Evolutionary conservation across 352 stramenopile genomes (phyloP).

Genomic region (Peronospora belbahrii): DNA sequence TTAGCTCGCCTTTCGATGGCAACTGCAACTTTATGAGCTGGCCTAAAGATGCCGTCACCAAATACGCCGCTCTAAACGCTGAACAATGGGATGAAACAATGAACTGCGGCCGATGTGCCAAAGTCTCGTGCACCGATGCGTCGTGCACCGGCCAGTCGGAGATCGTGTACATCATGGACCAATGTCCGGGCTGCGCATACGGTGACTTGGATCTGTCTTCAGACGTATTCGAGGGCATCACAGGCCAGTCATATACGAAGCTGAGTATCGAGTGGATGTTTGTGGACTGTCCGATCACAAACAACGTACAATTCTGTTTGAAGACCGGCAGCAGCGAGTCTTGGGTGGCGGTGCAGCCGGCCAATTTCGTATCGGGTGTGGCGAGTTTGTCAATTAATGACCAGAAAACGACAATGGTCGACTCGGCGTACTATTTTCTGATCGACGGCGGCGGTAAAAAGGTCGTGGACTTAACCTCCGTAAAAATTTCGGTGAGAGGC

Average conservation of each 20-base stretch:
- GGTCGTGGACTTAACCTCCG: constrained; percentile 30
- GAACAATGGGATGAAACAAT: constrained; percentile 32
- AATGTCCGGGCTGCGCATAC: constrained; percentile 42
- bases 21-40: constrained; percentile 46
- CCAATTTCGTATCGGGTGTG: constrained; percentile 47
- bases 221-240: constrained; percentile 54
- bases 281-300: constrained; percentile 45
- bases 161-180: constrained; percentile 60
- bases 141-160: constrained; percentile 34
- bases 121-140: constrained; percentile 45
- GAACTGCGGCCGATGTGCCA: constrained; percentile 41
- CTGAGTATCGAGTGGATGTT: constrained; percentile 56
- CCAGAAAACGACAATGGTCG: constrained; percentile 43
- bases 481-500: constrained; percentile 38
- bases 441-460: constrained; percentile 35
- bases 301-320: constrained; percentile 56
- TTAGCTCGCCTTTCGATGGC: constrained; percentile 21
- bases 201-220: constrained; percentile 55
- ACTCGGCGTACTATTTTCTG: constrained; percentile 62
- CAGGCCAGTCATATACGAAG: constrained; percentile 36
- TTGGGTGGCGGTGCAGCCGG: constrained; percentile 56
- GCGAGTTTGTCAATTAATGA: constrained; percentile 48
- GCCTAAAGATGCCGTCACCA: constrained; percentile 18
- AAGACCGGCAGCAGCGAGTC: constrained; percentile 53
- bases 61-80: constrained; percentile 38